These are phyloP conservation scores for Globisporangium uncinulatum DNA, from an alignment of 352 stramenopile genomes.

Conservation along the genomic window DNA sequence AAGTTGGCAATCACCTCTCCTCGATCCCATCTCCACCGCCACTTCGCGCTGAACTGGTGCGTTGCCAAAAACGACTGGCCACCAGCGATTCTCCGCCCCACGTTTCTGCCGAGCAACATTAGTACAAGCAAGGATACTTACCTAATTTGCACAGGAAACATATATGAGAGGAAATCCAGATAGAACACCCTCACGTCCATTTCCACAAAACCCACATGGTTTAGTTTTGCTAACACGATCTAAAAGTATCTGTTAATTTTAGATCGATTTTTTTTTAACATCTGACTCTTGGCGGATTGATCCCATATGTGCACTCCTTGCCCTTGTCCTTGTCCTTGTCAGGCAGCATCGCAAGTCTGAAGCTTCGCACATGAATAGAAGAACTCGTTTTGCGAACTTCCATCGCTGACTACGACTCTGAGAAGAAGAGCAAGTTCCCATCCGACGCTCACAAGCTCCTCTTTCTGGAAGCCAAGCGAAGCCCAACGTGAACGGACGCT, in stretches of 20 bases:
- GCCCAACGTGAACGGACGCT: no score
- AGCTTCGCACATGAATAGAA: no score
- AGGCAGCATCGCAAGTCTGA: no score
- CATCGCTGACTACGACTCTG: no score
- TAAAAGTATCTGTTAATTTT: background rate
- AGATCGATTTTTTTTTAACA: slow-evolving; percentile 1
- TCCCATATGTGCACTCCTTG: no score
- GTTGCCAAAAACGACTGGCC: slow-evolving; percentile 3
- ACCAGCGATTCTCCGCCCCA: slow-evolving; percentile 1
- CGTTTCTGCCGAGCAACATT: background rate
- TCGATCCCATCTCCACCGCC: slow-evolving; percentile 1
- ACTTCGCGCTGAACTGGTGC: background rate
- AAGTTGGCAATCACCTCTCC: background rate
- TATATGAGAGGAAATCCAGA: background rate
- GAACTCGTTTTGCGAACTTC: no score
- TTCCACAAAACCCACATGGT: no score
- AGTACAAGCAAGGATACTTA: background rate
- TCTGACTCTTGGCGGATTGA: background rate
- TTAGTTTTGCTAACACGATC: background rate
- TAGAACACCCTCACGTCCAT: no score
- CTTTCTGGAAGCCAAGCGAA: no score
- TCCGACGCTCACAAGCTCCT: no score
- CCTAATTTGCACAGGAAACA: background rate
- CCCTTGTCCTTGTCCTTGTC: no score
- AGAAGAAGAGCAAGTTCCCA: no score